Evolutionary conservation across 345 rosid genomes (phyloP), one percentile per base, ranked within the genome.

Genomic region (Euphorbia peplus): DNA sequence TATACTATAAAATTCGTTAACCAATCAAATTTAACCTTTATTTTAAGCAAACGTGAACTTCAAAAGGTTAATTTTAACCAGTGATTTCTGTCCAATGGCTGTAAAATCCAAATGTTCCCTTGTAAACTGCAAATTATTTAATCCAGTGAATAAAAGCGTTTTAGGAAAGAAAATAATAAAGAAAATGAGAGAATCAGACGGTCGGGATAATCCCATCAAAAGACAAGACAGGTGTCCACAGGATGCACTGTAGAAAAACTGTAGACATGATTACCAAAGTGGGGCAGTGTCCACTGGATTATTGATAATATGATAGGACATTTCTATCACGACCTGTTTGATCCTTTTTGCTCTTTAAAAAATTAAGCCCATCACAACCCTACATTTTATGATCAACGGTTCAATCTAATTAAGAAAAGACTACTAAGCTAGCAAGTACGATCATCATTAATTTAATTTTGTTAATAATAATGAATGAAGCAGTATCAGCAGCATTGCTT

Each of bases 281-380:
- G 26, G 28, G n/a, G n/a, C n/a, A n/a, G n/a, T n/a, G n/a, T 22
- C 69, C 35, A 29, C 29, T n/a, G 25, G 15, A 44, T 1, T 42
- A 42, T 42, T 24, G 24, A 15, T 32, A 5, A 30, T 12, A 3
- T 68, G 80, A 81, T 4, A 24, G 46, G 79, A 75, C 76, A 30
- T 50, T 55, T 62, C 46, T 25, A 50, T 57, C 85, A 68, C 75
- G 71, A 57, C 72, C 1, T 53, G 73, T 73, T 67, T 8, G 19
- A 24, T 18, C 4, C 19, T 68, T 68, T 44, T 12, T 13, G 29
- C 35, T 9, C 4, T 13, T 10, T 0, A 11, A 1, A 21, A 28
- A n/a, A n/a, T n/a, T n/a, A n/a, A n/a, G n/a, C n/a, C 15, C 6
- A 29, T 42, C 32, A 14, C 11, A 30, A 10, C 42, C 28, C 14